Base-by-base conservation (phyloP, 805 yeast species). In the Saturnispora ahearnii region DNA sequence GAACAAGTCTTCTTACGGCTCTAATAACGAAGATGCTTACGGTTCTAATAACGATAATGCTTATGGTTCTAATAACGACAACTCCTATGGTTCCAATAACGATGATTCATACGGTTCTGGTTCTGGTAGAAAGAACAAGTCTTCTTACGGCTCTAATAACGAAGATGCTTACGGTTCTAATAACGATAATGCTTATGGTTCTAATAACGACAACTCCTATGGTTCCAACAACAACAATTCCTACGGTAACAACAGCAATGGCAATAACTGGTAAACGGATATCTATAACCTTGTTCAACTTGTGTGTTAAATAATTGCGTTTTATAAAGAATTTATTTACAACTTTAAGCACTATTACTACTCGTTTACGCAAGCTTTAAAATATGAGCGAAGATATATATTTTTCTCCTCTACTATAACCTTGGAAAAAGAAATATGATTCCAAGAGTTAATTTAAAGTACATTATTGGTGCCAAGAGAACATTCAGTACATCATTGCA, bases 71-170 rank as follows among this genome's bases (percentile, higher is more conserved):
- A 46, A 53, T 45, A 56, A 56, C 52, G 55, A 57, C 56, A 49
- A 53, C 30, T 56, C 57, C 5, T 44, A 55, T 41, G 53, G 49
- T 28, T 15, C 28, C 18, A 34, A 45, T n/a, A 45, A 36, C 32
- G 28, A 24, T 13, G 7, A 22, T 24, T 41, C 66, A 8, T 59
- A 58, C 55, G 65, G 65, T 28, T 55, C 57, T 46, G 60, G 63
- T 51, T 44, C 30, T n/a, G 61, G 62, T 50, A 68, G 63, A 43
- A 55, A 55, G 59, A 22, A 63, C 61, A 48, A 61, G 56, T 52
- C 40, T 55, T 45, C 48, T 13, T 49, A 55, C 36, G 54, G 51
- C 18, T 18, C 18, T 18, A 18, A 18, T 33, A 59, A 57, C 48
- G 55, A 55, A 54, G 56, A 61, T 53, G 50, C 56, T 41, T n/a